These are phyloP conservation scores for Colletotrichum liriopes DNA, from an alignment of 2,329 filamentous ascomycete species.

Conservation along the genomic window DNA sequence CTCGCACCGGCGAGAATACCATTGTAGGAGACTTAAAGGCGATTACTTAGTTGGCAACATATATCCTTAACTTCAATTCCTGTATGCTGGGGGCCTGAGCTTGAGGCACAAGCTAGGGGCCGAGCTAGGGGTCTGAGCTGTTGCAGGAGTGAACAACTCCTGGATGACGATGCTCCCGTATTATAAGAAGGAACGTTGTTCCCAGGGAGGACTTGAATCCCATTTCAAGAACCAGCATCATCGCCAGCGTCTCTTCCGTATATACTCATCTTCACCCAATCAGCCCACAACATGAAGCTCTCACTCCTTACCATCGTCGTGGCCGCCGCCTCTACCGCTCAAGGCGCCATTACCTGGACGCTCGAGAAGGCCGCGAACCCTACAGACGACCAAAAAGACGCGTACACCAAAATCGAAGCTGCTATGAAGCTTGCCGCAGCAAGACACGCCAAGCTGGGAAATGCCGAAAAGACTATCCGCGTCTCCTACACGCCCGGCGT, in stretches of 20 bases:
- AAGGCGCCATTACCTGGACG: conserved; percentile 57
- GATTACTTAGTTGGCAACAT: background rate
- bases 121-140: background rate
- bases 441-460: conserved; percentile 56
- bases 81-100: background rate
- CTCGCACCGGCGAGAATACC: background rate
- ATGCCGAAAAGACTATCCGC: conserved; percentile 56
- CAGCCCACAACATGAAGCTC: conserved; percentile 43
- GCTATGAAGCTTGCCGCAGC: conserved; percentile 59
- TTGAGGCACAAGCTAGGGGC: background rate
- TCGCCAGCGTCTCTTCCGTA: background rate
- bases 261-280: background rate
- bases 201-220: background rate
- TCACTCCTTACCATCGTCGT: conserved; percentile 49
- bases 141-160: background rate
- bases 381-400: conserved; percentile 58
- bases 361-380: conserved; percentile 58
- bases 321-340: conserved; percentile 51
- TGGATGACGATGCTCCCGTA: background rate
- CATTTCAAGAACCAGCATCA: background rate
- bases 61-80: conserved; percentile 5
- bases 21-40: background rate
- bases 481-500: conserved; percentile 61
- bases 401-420: conserved; percentile 59
- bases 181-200: conserved; percentile 3